Percentiles rank a stretch among this genome's conserved stretches.
Conservation (phyloP, 2,329 filamentous ascomycete genomes). For the Scleromitrula shiraiana region DNA sequence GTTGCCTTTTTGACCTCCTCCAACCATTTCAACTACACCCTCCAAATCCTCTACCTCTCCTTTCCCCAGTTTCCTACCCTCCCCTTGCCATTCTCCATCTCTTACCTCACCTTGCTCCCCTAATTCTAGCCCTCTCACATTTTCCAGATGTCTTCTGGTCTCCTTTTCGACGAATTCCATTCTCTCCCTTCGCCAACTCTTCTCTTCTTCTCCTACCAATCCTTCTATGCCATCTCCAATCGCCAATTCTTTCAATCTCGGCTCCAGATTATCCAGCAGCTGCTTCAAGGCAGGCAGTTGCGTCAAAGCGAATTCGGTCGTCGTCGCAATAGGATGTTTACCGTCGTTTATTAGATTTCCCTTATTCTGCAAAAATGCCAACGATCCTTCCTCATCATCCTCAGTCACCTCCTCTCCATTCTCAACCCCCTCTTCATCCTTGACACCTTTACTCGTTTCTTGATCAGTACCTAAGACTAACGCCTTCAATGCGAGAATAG, state of each 20-base stretch:
- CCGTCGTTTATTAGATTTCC: conserved; percentile 44
- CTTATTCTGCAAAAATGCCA: conserved; percentile 51
- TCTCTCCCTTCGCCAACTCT: conserved; percentile 61
- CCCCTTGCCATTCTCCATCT: conserved; percentile 56
- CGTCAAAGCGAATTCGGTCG: conserved; percentile 69
- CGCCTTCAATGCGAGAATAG: conserved; percentile 56
- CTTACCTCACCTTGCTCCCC: conserved; percentile 52
- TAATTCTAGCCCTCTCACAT: conserved; percentile 57
- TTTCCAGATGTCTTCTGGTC: conserved; percentile 69
- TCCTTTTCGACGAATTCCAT: conserved; percentile 77
- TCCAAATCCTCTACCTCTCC: conserved; percentile 53
- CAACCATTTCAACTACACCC: conserved; percentile 39
- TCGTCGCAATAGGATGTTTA: conserved; percentile 55
- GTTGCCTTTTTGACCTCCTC: conserved; percentile 14
- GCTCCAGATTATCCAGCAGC: conserved; percentile 59
- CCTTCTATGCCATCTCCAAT: conserved; percentile 33
- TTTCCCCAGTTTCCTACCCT: conserved; percentile 40
- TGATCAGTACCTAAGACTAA: conserved; percentile 37
- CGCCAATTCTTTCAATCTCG: conserved; percentile 46
- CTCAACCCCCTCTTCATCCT: conserved; percentile 1
- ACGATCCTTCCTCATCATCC: conserved; percentile 17
- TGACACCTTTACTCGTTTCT: conserved; percentile 16
- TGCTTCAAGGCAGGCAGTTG: conserved; percentile 74
- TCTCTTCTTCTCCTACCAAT: conserved; percentile 33
- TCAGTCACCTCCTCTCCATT: not conserved